Percentiles rank a stretch among this genome's conserved stretches.
phyloP scores from a whole-genome alignment of 2,329 filamentous ascomycete species.

The Monosporascus sp. region DNA sequence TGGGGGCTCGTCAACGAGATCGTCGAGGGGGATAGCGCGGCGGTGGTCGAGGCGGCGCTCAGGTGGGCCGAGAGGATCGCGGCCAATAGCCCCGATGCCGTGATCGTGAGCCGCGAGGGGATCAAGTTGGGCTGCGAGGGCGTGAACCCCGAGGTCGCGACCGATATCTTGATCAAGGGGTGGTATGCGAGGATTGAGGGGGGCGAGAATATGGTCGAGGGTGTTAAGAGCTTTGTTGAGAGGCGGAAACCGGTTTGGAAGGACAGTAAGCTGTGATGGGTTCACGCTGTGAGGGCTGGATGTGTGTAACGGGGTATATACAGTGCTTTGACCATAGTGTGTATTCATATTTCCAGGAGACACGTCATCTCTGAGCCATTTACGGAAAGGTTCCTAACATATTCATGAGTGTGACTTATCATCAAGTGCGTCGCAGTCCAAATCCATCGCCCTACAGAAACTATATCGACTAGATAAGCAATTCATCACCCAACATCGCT shows the following conservation, averaged over 20 bases:
- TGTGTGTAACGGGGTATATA: too few species aligned
- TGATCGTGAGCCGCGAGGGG: conserved; percentile 69
- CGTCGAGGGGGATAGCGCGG: conserved; percentile 36
- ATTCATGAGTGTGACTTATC: too few species aligned
- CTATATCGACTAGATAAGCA: too few species aligned
- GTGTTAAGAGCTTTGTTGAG: conserved; percentile 70
- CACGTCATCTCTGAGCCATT: too few species aligned
- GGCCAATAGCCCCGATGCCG: conserved; percentile 66
- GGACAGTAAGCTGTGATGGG: conserved; percentile 50
- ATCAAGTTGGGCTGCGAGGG: conserved; percentile 69
- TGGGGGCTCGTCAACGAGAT: conserved; percentile 71
- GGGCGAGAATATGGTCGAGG: conserved; percentile 70
- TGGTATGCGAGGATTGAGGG: conserved; percentile 55
- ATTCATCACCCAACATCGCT: too few species aligned
- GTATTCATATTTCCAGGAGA: too few species aligned
- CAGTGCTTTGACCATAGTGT: too few species aligned
- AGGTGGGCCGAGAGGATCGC: conserved; percentile 56
- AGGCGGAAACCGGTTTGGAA: conserved; percentile 65
- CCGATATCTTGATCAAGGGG: conserved; percentile 48
- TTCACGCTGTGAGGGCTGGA: background rate
- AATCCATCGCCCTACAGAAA: too few species aligned
- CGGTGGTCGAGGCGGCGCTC: conserved; percentile 54
- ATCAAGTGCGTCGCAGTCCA: too few species aligned
- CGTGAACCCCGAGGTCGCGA: conserved; percentile 58
- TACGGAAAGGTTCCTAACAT: too few species aligned